These are phyloP conservation scores for Tulasnella calospora DNA, from an alignment of 768 basidiomycete species.

Conservation along the genomic window DNA sequence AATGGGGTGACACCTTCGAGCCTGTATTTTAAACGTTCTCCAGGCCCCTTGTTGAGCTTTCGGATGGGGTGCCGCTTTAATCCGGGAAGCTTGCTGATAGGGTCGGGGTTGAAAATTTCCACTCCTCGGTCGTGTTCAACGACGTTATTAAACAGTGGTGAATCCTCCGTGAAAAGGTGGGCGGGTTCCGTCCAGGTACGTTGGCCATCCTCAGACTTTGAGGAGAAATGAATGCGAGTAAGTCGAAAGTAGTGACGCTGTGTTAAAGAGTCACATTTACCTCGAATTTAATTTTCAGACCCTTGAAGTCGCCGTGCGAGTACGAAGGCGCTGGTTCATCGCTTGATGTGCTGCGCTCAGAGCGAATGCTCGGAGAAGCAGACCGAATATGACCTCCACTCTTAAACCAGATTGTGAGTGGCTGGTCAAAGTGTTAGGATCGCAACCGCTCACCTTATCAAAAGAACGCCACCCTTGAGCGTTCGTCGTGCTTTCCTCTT, in stretches of 20 bases:
- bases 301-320: background rate
- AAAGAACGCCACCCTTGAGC: background rate
- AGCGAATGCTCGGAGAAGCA: background rate
- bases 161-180: background rate
- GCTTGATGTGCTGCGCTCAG: background rate
- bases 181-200: background rate
- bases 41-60: background rate
- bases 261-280: background rate
- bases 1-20: conserved; percentile 2
- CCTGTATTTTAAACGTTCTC: background rate
- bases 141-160: background rate
- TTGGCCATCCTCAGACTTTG: conserved; percentile 2
- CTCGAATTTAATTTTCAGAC: background rate
- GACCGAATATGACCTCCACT: background rate
- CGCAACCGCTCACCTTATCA: background rate
- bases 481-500: background rate
- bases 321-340: background rate
- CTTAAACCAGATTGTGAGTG: background rate
- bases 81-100: background rate
- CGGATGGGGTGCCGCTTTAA: background rate
- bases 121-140: background rate
- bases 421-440: background rate
- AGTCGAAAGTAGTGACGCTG: background rate
- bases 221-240: background rate
- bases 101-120: background rate